Percentiles rank a stretch among this genome's conserved stretches.
Conservation (phyloP, 2,329 filamentous ascomycete genomes). For the Neofusicoccum ribis region DNA sequence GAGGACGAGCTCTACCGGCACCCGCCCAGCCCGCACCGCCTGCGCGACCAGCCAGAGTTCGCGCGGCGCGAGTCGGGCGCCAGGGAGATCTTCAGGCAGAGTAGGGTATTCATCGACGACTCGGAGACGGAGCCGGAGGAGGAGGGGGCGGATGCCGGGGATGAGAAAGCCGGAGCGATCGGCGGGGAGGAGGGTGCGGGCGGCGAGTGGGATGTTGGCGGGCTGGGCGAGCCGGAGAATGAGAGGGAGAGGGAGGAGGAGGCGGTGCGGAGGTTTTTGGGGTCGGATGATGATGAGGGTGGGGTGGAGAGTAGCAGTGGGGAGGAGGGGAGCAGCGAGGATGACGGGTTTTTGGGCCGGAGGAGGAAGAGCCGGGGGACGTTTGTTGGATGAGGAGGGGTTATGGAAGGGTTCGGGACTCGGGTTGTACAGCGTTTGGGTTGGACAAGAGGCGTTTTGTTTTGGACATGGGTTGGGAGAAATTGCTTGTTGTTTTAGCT, state of each 20-base stretch:
- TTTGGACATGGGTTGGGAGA: background rate
- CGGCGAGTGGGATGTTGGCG: background rate
- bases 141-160: background rate
- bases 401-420: background rate
- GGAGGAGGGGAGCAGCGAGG: slow-evolving; percentile 7
- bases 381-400: background rate
- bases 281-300: background rate
- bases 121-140: slow-evolving; percentile 12
- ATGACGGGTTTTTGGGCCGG: background rate
- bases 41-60: background rate
- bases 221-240: background rate
- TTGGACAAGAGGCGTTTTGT: background rate
- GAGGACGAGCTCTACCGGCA: slow-evolving; percentile 23
- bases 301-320: background rate
- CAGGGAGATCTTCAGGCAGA: slow-evolving; percentile 48
- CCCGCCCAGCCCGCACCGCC: slow-evolving; percentile 27
- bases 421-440: background rate
- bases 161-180: background rate
- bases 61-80: background rate
- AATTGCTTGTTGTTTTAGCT: too few relatives aligned
- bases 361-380: slow-evolving; percentile 8
- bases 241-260: slow-evolving; percentile 10
- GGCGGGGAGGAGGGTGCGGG: background rate
- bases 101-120: slow-evolving; percentile 50
- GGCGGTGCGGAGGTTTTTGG: slow-evolving; percentile 5